These are phyloP conservation scores for Picea abies DNA, from an alignment of 83 land plant species.

Conservation along the genomic window DNA sequence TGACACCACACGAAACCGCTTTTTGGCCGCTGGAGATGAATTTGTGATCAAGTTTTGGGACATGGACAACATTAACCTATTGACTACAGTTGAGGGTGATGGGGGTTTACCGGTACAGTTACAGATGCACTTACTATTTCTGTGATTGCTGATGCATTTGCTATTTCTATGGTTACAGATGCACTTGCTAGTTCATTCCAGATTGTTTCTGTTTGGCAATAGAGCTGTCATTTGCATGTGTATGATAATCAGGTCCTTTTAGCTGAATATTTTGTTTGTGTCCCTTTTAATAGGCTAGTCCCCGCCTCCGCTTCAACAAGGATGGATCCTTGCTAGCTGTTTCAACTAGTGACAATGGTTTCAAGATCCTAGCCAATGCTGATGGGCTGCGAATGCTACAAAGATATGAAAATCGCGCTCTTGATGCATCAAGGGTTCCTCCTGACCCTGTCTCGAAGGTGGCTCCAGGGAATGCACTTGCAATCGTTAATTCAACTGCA, in stretches of 20 bases:
- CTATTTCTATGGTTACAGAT: neutral
- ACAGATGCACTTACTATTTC: neutral
- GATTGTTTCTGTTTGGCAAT: neutral
- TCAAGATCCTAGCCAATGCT: constrained; percentile 80
- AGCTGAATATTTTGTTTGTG: constrained; percentile 4
- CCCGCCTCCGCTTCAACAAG: constrained; percentile 85
- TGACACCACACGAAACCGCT: constrained; percentile 72
- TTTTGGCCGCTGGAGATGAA: constrained; percentile 81
- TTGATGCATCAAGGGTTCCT: constrained; percentile 45
- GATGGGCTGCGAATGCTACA: constrained; percentile 78
- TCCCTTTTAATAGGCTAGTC: constrained; percentile 60
- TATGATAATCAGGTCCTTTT: neutral
- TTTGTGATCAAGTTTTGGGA: constrained; percentile 77
- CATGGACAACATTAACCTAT: constrained; percentile 64
- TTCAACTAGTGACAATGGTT: constrained; percentile 78
- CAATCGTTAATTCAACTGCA: constrained; percentile 12
- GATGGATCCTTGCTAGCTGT: constrained; percentile 85
- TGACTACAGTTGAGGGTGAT: constrained; percentile 70
- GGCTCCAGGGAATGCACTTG: constrained; percentile 13
- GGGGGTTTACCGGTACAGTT: constrained; percentile 67
- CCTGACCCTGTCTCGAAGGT: constrained; percentile 61
- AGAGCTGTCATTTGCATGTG: constrained; percentile 3
- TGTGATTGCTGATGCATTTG: neutral
- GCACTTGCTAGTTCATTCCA: neutral
- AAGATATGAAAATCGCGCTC: constrained; percentile 59